Conservation (phyloP, 164 flowering plant species). For the Berberis vulgaris region DNA sequence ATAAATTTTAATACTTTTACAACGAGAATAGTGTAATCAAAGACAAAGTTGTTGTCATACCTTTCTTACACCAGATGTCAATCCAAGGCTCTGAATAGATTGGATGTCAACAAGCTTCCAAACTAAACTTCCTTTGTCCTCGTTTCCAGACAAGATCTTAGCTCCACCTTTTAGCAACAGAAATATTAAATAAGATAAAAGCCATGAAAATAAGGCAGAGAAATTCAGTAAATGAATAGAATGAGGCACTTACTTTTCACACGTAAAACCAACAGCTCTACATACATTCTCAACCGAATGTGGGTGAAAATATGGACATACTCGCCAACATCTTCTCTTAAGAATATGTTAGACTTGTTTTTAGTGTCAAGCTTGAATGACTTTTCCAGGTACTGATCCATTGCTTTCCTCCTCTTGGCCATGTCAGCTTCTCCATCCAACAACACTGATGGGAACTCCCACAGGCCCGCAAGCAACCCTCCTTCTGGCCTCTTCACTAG, state of each 20-base stretch:
- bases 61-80: conserved; percentile 95
- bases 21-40: not conserved
- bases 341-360: conserved; percentile 30
- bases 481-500: conserved; percentile 76
- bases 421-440: conserved; percentile 41
- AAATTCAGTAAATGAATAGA: not conserved
- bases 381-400: conserved; percentile 46
- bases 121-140: conserved; percentile 15
- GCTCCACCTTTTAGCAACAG: conserved; percentile 36
- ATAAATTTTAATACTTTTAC: not conserved
- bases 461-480: conserved; percentile 94
- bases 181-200: not conserved
- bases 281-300: conserved; percentile 69
- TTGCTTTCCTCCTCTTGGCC: conserved; percentile 44
- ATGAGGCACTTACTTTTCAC: conserved; percentile 40
- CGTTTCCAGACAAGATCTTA: conserved; percentile 18
- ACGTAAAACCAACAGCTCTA: conserved; percentile 54
- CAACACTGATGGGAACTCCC: conserved; percentile 92
- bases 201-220: not conserved
- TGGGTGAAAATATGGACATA: conserved; percentile 77
- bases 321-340: conserved; percentile 75
- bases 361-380: conserved; percentile 39
- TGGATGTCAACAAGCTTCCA: conserved; percentile 58
- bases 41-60: conserved; percentile 21
- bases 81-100: conserved; percentile 62